A percentile compares a stretch with the other conserved stretches of the same genome.
Evolutionary conservation across 352 stramenopile species (phyloP).

Genomic region (Phytopythium mirpurense): DNA sequence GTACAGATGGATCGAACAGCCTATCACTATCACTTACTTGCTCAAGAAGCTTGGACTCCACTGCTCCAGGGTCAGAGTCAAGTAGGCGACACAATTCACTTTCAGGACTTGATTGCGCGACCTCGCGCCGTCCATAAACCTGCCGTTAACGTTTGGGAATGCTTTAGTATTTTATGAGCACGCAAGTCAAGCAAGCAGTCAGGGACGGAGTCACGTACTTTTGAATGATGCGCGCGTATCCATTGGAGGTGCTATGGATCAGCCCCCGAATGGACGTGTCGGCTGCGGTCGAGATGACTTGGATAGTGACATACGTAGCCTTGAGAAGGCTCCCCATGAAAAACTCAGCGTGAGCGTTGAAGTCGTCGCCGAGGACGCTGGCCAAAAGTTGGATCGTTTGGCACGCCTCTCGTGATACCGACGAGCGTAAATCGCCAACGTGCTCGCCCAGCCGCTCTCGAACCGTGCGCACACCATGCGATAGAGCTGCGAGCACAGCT

Average conservation of each 20-base stretch:
- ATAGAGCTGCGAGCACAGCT: constrained; percentile 17
- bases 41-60: constrained; percentile 65
- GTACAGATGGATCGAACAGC: not conserved
- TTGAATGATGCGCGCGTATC: constrained; percentile 61
- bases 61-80: constrained; percentile 63
- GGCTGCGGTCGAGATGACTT: constrained; percentile 75
- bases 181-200: not conserved
- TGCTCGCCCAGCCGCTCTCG: constrained; percentile 67
- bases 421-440: constrained; percentile 74
- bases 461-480: constrained; percentile 39
- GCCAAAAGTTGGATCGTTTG: constrained; percentile 62
- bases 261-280: constrained; percentile 67
- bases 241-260: constrained; percentile 70
- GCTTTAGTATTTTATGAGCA: too few relatives aligned
- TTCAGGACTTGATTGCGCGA: constrained; percentile 74
- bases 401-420: constrained; percentile 71
- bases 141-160: constrained; percentile 9
- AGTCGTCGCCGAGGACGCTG: constrained; percentile 58
- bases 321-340: constrained; percentile 73
- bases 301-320: constrained; percentile 84
- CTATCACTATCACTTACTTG: constrained; percentile 41
- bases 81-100: constrained; percentile 62
- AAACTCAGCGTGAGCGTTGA: constrained; percentile 70
- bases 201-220: constrained; percentile 41
- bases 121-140: constrained; percentile 69